Base-by-base conservation (phyloP, 2,329 filamentous ascomycete species). In the Myriosclerotinia curreyana region DNA sequence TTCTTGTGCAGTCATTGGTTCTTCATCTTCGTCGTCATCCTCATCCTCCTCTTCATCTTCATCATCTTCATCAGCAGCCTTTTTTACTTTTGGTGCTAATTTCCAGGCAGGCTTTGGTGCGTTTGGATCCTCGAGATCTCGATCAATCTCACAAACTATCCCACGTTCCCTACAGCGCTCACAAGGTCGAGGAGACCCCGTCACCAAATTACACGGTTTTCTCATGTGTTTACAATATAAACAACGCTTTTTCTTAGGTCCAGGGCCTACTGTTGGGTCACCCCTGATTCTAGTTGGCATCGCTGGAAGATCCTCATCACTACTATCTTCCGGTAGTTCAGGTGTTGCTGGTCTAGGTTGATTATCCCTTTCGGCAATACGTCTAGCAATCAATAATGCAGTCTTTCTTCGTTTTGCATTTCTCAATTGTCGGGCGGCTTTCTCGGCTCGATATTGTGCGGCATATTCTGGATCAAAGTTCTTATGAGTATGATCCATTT, bases 291-390 rank as follows among this genome's bases (percentile, higher is more conserved):
- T 34, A 4, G 56, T 5, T 12, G 48, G 48, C 15, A 52, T 40
- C 2, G 36, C 46, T 2, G 36, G 36, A 20, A 52, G 34, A 50
- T 63, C 60, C 20, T 63, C 60, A 49, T 63, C 60, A 34, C 52
- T 58, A 34, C 60, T 63, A 42, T 63, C 60, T 1, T 49, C 52
- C 2, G 52, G 40, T 6, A 49, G 6, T 15, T 40, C 40, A 2
- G 60, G 60, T 4, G 60, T 63, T 9, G 11, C 0, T 9, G 60
- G 60, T 20, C 60, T 42, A 20, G 40, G 28, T 28, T 22, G 31
- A n/a, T 55, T n/a, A 40, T 58, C 42, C 15, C 42, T 36, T 7
- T 56, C 38, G 0, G 60, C 60, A 55, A 63, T 31, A 0, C 31
- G 34, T 50, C 60, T 42, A 12, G 51, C 51, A 9, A 34, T 46